A percentile compares a stretch with the other conserved stretches of the same genome.
phyloP scores from a whole-genome alignment of 495 filamentous ascomycete genomes.

The Daldinia grandis region DNA sequence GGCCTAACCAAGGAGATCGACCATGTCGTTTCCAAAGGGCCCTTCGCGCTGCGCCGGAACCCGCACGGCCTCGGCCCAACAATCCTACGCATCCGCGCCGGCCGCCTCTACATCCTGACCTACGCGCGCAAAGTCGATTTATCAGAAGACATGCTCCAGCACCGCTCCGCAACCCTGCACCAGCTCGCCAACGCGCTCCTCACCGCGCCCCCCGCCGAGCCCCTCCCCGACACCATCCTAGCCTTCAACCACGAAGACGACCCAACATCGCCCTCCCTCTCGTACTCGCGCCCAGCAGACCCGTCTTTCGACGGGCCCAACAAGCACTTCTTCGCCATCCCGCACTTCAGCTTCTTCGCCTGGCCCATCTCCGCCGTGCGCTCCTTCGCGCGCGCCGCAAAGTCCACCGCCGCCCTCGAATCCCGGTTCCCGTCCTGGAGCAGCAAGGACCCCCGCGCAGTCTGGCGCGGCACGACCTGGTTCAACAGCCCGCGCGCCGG shows the following conservation, averaged over 20 bases:
- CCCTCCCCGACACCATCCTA: slow-evolving; percentile 68
- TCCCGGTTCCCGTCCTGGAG: slow-evolving; percentile 21
- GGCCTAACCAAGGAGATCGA: slow-evolving; percentile 57
- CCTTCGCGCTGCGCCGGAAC: slow-evolving; percentile 52
- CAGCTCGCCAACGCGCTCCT: slow-evolving; percentile 56
- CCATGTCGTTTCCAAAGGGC: slow-evolving; percentile 52
- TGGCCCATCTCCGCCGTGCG: slow-evolving; percentile 71
- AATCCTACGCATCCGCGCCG: slow-evolving; percentile 54
- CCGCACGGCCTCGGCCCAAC: slow-evolving; percentile 51
- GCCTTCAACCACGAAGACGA: slow-evolving; percentile 49
- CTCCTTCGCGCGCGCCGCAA: slow-evolving; percentile 61
- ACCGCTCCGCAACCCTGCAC: slow-evolving; percentile 48
- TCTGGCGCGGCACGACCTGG: slow-evolving; percentile 73
- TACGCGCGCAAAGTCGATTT: slow-evolving; percentile 51
- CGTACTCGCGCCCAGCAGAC: slow-evolving; percentile 51
- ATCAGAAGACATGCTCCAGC: slow-evolving; percentile 52
- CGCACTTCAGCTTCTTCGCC: slow-evolving; percentile 82
- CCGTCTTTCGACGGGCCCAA: slow-evolving; percentile 55
- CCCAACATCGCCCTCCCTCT: slow-evolving; percentile 37
- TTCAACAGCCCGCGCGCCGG: slow-evolving; percentile 52
- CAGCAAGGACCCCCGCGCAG: slow-evolving; percentile 67
- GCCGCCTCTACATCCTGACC: slow-evolving; percentile 57
- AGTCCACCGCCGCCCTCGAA: slow-evolving; percentile 57
- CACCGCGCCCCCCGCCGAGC: slow-evolving; percentile 53
- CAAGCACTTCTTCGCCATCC: slow-evolving; percentile 70